Evolutionary conservation across 306 rosid genomes (phyloP).

Genomic region (Fragaria iinumae): DNA sequence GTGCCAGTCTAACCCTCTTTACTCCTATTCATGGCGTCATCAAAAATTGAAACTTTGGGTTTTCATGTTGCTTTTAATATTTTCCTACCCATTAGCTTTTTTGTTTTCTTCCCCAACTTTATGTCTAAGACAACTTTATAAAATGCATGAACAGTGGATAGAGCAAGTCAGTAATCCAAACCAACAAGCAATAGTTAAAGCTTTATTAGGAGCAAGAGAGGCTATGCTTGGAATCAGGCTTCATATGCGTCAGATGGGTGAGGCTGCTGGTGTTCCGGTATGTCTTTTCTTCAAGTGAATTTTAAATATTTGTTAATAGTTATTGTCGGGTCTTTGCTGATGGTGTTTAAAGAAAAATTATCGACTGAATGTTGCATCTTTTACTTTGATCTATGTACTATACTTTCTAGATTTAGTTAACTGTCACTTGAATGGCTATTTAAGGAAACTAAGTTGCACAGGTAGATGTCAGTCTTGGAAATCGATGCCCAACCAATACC

Average conservation of each 20-base stretch:
- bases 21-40: not conserved
- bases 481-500: not conserved
- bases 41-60: not conserved
- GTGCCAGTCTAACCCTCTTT: not conserved
- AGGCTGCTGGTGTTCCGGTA: conserved; percentile 96
- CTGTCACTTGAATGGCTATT: not conserved
- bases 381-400: not conserved
- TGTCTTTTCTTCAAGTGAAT: conserved; percentile 31
- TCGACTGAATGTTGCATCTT: not conserved
- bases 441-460: not conserved
- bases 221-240: conserved; percentile 78
- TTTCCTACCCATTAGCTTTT: conserved; percentile 7
- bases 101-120: conserved; percentile 12
- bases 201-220: conserved; percentile 75
- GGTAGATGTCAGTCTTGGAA: not conserved
- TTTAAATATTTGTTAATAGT: not conserved
- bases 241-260: conserved; percentile 83
- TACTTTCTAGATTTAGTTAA: not conserved
- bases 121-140: conserved; percentile 28
- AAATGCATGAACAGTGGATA: conserved; percentile 67
- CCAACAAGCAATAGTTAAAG: conserved; percentile 54
- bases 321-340: not conserved
- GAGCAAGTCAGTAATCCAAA: conserved; percentile 63
- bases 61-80: conserved; percentile 8
- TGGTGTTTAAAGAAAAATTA: not conserved